These are phyloP conservation scores for Backusella tuberculispora DNA, from an alignment of 192 early-diverging fungal genomes.

Conservation along the genomic window DNA sequence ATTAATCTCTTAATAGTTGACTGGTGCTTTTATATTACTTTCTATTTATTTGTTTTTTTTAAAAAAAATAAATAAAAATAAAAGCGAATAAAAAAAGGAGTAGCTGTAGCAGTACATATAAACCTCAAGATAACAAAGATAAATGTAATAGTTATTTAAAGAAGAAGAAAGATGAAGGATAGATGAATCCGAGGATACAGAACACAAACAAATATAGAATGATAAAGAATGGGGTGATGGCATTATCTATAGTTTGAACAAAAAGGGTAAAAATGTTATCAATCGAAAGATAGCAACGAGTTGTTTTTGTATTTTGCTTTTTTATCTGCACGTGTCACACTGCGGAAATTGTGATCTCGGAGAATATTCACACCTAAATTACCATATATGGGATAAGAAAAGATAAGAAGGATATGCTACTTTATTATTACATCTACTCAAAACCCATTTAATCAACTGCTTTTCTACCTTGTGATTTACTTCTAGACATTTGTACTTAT, in stretches of 20 bases:
- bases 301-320: not conserved
- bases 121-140: not conserved
- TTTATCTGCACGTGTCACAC: constrained; percentile 7
- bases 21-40: not conserved
- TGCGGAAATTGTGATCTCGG: constrained; percentile 11
- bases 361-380: not conserved
- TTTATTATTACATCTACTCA: not conserved
- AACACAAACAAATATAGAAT: constrained; percentile 1
- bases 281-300: not conserved
- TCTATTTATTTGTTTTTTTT: not conserved
- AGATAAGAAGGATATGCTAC: not conserved
- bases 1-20: not conserved
- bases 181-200: not conserved
- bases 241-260: constrained; percentile 19
- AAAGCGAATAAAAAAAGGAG: no score
- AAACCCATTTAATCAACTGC: not conserved
- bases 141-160: not conserved
- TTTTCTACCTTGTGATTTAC: not conserved
- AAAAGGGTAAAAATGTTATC: constrained; percentile 9
- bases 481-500: not conserved
- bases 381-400: constrained; percentile 17
- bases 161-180: not conserved
- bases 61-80: no score
- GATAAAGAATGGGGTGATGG: not conserved
- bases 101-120: no score